Evolutionary conservation across 208 protist species (phyloP), one percentile per base, ranked within the genome.

Genomic region (Kentomonas sorsogonicus): DNA sequence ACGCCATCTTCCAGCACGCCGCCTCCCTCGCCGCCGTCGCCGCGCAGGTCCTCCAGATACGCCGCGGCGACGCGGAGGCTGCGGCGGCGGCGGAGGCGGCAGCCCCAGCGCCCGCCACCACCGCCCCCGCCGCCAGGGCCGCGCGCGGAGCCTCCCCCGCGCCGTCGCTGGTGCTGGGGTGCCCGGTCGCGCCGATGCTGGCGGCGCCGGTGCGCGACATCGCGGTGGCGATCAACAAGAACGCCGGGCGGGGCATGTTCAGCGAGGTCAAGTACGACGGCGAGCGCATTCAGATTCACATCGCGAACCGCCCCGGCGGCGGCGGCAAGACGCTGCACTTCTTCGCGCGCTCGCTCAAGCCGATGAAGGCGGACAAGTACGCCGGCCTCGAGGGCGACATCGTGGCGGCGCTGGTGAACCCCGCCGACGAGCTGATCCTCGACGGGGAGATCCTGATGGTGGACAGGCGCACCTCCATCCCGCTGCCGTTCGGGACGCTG

Each of bases 221-320:
- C 25, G 67, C 77, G 9, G 57, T 79, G 53, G 59, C 71, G 18
- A 55, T 88, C 29, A 61, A 25, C 41, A 81, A 79, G 63, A 90
- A 74, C 68, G 83, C 86, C 25, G 86, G 91, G 60, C n/a, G n/a
- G n/a, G 80, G 83, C n/a, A 72, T 81, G 23, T 91, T 74, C 57
- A 84, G 77, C 6, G 89, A 95, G 58, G 76, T 92, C 30, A 96
- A 93, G 71, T 93, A 93, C 61, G 86, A 94, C 54, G 91, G 88
- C 11, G 86, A 94, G 66, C 66, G 86, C 43, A 91, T 95, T 53
- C 91, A 93, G 45, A 80, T 92, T 18, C 85, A 94, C 67, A n/a
- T n/a, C n/a, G n/a, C n/a, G n/a, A n/a, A n/a, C n/a, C n/a, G n/a
- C n/a, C n/a, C n/a, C n/a, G n/a, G n/a, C n/a, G 89, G 83, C 53